These are phyloP conservation scores for Herpetomonas samuelpessoai DNA, from an alignment of 208 protist genomes.

Conservation along the genomic window DNA sequence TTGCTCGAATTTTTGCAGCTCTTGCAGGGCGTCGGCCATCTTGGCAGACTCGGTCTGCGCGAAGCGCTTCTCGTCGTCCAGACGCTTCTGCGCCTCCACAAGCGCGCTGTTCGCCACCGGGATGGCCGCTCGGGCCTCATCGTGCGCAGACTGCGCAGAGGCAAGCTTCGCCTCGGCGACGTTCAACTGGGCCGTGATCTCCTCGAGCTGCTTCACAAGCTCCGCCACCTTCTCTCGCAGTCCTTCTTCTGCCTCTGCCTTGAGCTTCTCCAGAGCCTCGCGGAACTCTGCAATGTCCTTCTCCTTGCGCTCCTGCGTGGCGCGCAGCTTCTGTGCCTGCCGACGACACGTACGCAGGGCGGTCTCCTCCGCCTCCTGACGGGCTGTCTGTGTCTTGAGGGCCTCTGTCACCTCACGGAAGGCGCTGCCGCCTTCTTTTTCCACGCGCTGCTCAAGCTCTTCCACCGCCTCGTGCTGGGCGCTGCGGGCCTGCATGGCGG, in stretches of 20 bases:
- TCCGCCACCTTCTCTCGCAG: conserved; percentile 48
- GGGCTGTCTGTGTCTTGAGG: conserved; percentile 58
- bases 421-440: conserved; percentile 61
- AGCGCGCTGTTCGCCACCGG: conserved; percentile 55
- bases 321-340: conserved; percentile 60
- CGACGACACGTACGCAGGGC: conserved; percentile 66
- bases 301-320: conserved; percentile 64
- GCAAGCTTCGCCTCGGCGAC: conserved; percentile 50
- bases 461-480: conserved; percentile 46
- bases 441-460: conserved; percentile 66
- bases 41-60: conserved; percentile 71
- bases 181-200: conserved; percentile 44
- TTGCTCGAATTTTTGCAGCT: conserved; percentile 83
- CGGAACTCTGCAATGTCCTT: conserved; percentile 61
- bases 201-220: conserved; percentile 42
- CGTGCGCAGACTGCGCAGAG: conserved; percentile 45
- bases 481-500: conserved; percentile 38
- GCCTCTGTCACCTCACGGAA: conserved; percentile 64
- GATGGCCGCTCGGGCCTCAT: conserved; percentile 58
- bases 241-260: conserved; percentile 62
- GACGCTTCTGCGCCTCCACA: conserved; percentile 57
- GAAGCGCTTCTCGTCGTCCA: conserved; percentile 84
- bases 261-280: conserved; percentile 44
- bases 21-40: conserved; percentile 77
- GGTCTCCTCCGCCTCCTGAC: conserved; percentile 67